Evolutionary conservation across 2,329 filamentous ascomycete species (phyloP).

Genomic region (Lasiodiplodia theobromae): DNA sequence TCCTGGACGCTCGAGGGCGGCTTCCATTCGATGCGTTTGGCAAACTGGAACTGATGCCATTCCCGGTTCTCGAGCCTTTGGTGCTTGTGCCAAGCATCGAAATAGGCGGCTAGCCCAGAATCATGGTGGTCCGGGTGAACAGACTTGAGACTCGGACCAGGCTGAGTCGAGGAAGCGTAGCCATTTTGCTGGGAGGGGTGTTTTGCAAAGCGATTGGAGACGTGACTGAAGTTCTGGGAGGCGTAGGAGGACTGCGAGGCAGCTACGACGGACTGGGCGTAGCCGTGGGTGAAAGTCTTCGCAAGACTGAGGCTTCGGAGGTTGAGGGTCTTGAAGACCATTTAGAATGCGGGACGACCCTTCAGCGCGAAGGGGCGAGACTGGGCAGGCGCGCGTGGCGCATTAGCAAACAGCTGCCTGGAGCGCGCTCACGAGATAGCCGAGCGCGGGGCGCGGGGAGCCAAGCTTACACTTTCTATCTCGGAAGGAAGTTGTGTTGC

Average conservation of each 20-base stretch:
- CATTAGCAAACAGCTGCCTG: slow-evolving; percentile 27
- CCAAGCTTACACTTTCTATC: slow-evolving; percentile 66
- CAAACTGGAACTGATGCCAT: slow-evolving; percentile 91
- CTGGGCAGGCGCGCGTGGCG: slow-evolving; percentile 37
- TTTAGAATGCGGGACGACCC: slow-evolving; percentile 79
- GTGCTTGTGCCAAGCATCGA: slow-evolving; percentile 84
- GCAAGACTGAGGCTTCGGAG: slow-evolving; percentile 97
- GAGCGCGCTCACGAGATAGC: slow-evolving; percentile 16
- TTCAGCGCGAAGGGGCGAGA: slow-evolving; percentile 63
- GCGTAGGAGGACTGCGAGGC: slow-evolving; percentile 86
- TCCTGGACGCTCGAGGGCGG: slow-evolving; percentile 51
- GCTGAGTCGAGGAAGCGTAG: slow-evolving; percentile 64
- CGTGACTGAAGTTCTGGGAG: slow-evolving; percentile 62
- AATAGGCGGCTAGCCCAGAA: slow-evolving; percentile 82
- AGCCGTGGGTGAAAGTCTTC: slow-evolving; percentile 97
- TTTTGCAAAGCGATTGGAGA: slow-evolving; percentile 53
- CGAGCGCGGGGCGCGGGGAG: slow-evolving; percentile 9
- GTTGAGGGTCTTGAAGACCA: slow-evolving; percentile 76
- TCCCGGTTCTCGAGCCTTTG: slow-evolving; percentile 78
- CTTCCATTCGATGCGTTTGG: slow-evolving; percentile 90
- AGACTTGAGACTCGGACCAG: slow-evolving; percentile 42
- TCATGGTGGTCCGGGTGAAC: slow-evolving; percentile 47
- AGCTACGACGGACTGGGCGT: slow-evolving; percentile 96
- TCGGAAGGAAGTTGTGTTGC: slow-evolving; percentile 70
- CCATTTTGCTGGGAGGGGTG: slow-evolving; percentile 73